A percentile compares a stretch with the other conserved stretches of the same genome.
phyloP scores from a whole-genome alignment of 331 rosid genomes.

The Spiraea crenata region DNA sequence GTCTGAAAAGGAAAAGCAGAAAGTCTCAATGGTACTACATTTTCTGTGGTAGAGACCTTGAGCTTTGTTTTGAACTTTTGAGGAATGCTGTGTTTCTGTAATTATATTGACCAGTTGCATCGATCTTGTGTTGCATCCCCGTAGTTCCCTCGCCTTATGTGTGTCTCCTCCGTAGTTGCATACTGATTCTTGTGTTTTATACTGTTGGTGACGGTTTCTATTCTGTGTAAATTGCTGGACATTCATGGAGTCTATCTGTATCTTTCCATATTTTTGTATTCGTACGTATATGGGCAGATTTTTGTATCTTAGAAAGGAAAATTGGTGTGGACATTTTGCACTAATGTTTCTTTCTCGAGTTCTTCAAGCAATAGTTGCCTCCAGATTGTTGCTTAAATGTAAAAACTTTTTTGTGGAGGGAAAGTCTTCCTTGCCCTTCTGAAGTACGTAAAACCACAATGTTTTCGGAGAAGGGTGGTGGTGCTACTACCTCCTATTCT shows the following conservation, averaged over 20 bases:
- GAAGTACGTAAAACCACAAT: too few species aligned
- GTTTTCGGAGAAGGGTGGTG: too few species aligned
- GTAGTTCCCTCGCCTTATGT: neutral
- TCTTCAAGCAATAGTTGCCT: neutral
- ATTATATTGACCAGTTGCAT: neutral
- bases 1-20: slow-evolving; percentile 2
- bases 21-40: neutral
- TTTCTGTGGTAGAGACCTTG: neutral
- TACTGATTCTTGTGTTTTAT: neutral
- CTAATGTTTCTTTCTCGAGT: neutral
- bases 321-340: neutral
- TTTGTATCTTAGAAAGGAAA: neutral
- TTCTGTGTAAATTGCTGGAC: neutral
- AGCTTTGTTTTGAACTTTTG: neutral
- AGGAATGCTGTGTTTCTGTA: neutral
- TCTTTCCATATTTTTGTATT: neutral
- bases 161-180: neutral
- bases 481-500: too few species aligned
- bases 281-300: neutral
- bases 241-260: neutral
- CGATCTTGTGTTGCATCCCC: neutral
- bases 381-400: neutral
- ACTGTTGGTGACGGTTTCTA: neutral
- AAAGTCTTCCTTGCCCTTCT: too few species aligned
- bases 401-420: too few species aligned